phyloP scores from a whole-genome alignment of 768 basidiomycete genomes.

The Pleurotus tuoliensis region DNA sequence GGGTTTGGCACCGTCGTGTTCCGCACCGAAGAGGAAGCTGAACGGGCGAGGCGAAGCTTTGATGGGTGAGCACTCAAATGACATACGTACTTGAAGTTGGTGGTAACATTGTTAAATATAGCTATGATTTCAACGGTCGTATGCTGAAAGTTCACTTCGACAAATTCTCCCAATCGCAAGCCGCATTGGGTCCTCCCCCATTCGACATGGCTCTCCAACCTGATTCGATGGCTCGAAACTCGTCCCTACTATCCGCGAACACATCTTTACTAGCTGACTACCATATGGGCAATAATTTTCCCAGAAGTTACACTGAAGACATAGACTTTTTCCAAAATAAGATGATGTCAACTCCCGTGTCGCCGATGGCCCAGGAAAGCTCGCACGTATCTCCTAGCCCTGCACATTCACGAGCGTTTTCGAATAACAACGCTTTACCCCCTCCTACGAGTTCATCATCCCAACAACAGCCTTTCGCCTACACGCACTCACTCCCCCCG shows the following conservation, averaged over 20 bases:
- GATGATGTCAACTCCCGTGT: constrained; percentile 1
- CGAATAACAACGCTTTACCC: not conserved
- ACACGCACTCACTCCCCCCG: not conserved
- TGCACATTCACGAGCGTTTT: not conserved
- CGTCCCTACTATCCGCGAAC: not conserved
- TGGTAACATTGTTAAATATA: constrained; percentile 25
- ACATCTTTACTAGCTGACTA: not conserved
- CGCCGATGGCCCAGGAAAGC: not conserved
- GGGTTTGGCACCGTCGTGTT: constrained; percentile 94
- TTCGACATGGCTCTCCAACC: constrained; percentile 6
- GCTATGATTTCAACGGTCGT: constrained; percentile 86
- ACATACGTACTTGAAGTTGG: not conserved
- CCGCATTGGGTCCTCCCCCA: constrained; percentile 16
- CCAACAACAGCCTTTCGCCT: not conserved
- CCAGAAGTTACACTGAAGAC: constrained; percentile 4
- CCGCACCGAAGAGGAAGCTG: constrained; percentile 78
- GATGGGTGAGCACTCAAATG: constrained; percentile 63
- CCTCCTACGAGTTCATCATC: not conserved
- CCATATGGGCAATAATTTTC: constrained; percentile 13
- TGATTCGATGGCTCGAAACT: not conserved
- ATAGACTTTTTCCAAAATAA: constrained; percentile 5
- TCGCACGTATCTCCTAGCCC: not conserved
- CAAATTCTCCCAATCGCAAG: constrained; percentile 53
- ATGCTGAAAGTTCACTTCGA: constrained; percentile 89
- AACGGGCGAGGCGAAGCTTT: constrained; percentile 81